Conservation (phyloP, 2,329 filamentous ascomycete species). For the Fusarium oxysporum region DNA sequence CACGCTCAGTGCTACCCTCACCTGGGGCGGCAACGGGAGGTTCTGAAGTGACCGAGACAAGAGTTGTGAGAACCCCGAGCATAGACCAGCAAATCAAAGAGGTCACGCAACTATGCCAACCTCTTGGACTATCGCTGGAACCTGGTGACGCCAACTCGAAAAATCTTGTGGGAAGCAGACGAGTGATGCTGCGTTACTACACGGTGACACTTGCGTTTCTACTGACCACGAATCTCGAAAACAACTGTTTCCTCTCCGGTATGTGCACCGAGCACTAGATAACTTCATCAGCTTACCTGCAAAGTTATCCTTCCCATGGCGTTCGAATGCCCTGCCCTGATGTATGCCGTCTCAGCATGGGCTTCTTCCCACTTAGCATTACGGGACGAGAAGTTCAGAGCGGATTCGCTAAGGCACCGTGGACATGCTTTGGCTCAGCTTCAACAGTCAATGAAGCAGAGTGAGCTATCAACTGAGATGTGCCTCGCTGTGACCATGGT, state of each 20-base stretch:
- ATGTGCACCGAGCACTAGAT: background rate
- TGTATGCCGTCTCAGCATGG: constrained; percentile 37
- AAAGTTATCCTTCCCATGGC: constrained; percentile 39
- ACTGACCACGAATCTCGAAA: background rate
- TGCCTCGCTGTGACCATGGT: constrained; percentile 39
- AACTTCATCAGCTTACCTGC: background rate
- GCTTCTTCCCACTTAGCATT: constrained; percentile 38
- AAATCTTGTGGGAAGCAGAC: background rate
- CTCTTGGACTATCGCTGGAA: background rate
- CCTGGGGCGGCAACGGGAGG: background rate
- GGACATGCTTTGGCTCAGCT: constrained; percentile 25
- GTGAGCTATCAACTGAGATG: constrained; percentile 28
- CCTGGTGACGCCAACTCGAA: background rate
- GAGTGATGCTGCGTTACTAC: background rate
- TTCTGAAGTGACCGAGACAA: background rate
- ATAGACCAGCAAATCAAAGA: background rate
- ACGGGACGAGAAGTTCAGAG: constrained; percentile 19
- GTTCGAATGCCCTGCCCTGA: constrained; percentile 34
- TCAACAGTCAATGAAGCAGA: constrained; percentile 17
- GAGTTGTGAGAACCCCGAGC: background rate
- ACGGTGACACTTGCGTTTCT: background rate
- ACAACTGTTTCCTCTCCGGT: background rate
- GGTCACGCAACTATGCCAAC: background rate
- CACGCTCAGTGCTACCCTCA: background rate
- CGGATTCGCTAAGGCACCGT: constrained; percentile 29